Evolutionary conservation across 139 green algal species (phyloP), one percentile per base, ranked within the genome.

Genomic region (Medakamo hakoo): DNA sequence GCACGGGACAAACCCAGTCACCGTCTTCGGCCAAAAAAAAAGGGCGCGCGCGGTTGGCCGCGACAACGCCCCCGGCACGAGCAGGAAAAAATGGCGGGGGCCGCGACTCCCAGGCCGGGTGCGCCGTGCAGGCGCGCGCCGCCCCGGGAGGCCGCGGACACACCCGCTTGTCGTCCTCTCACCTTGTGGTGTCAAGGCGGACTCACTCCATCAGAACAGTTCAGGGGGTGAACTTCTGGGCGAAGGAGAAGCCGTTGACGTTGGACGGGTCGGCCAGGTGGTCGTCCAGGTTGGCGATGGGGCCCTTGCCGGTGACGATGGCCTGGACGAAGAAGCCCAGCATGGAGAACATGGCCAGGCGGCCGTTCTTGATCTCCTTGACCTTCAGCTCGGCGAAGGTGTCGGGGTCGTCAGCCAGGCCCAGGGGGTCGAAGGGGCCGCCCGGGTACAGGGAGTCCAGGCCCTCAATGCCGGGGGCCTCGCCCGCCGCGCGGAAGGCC

Each of bases 361-460:
- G 79, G 60, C 86, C 87, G 73, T 95, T 93, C 78, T 91, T 91
- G 75, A 94, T 87, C 82, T 95, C 88, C 84, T 95, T 95, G 4
- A 93, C 82, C 83, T 87, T 71, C 31, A 82, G 71, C 80, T 87
- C 80, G 64, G 82, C 72, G 58, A 88, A 86, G 71, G 79, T 82
- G 57, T 88, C 82, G 71, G 82, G 82, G 71, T 88, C 82, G 62
- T 89, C 82, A 79, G 82, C 82, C 58, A 88, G 69, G 63, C 82
- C 79, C 59, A 88, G 67, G 66, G 82, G 80, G 75, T 86, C 80
- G 72, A 86, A 86, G 59, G 80, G 72, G 77, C 86, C 88, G 68
- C 88, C 88, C 30, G 88, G 88, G 85, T 97, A 89, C 58, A 95
- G 81, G 63, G 82, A 68, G 77, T 94, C 86, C 27, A 89, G 66